Percentiles rank a stretch among this genome's conserved stretches.
phyloP scores from a whole-genome alignment of 2,329 filamentous ascomycete genomes.

The Venturiaceae sp. region DNA sequence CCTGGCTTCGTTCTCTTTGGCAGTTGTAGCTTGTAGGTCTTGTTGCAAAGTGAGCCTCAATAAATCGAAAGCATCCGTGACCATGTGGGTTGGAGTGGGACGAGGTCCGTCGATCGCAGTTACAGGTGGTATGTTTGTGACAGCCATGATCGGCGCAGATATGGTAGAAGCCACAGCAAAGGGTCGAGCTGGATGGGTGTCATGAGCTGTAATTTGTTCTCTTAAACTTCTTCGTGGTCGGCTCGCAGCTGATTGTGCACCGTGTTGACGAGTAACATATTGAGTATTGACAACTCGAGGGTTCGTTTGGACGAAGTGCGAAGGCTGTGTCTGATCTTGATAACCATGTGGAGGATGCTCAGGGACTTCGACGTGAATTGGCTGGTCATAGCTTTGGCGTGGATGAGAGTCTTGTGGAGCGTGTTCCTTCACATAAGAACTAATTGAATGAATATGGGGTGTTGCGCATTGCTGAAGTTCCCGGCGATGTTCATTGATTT shows the following conservation, averaged over 20 bases:
- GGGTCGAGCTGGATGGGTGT: not conserved
- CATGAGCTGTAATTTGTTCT: not conserved
- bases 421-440: not conserved
- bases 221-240: not conserved
- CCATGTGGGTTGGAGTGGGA: not conserved
- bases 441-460: not conserved
- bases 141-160: too few species aligned
- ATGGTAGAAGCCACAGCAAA: not conserved
- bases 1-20: not conserved
- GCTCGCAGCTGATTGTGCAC: not conserved
- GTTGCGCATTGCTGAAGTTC: not conserved
- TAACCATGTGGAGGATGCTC: too few species aligned
- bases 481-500: not conserved
- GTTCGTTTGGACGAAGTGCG: not conserved
- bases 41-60: conserved; percentile 2
- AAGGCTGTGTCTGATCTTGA: not conserved
- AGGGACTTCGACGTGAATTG: not conserved
- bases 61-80: not conserved
- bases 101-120: too few species aligned
- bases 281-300: not conserved
- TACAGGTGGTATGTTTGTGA: too few species aligned
- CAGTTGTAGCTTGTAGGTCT: not conserved
- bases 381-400: not conserved
- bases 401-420: not conserved
- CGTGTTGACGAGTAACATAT: not conserved